Base-by-base conservation (phyloP, 495 filamentous ascomycete species). In the Penicillium pulvis region DNA sequence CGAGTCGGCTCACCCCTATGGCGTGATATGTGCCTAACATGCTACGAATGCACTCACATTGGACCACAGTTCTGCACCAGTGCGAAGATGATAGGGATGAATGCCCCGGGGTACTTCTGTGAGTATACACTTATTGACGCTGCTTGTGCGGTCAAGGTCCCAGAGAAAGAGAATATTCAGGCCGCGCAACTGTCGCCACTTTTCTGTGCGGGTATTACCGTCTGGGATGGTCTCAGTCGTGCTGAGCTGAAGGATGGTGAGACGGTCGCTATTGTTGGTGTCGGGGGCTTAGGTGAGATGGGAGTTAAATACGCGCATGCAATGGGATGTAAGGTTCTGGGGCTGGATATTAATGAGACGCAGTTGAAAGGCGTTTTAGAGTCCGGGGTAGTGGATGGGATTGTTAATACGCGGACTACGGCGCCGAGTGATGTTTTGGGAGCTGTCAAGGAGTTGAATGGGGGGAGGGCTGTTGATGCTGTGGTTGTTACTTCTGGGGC, bases 161-260 rank as follows among this genome's bases (percentile, higher is more conserved):
- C 61, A 0, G 49, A 42, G 42, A 6, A 20, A n/a, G 20, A 26
- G 17, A 23, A 51, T 12, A 12, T 28, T 3, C n/a, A 35, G 1
- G 48, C 31, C 1, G 57, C 47, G n/a, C 50, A 48, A 12, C 41
- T 66, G 19, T 35, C 57, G 35, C 63, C 63, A 0, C 41, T 66
- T 2, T 62, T 66, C 44, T 66, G 63, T 35, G 59, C 63, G 4
- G 63, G 59, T 0, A 55, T 66, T 36, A 66, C 64, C 2, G 64
- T 66, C 2, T 66, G 64, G 64, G 60, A 66, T 55, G 64, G 57
- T 5, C n/a, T 66, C 26, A 23, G 36, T 3, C 45, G 60, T 0
- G 57, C 60, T 1, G 7, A 51, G 33, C 11, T 66, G 4, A 39
- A 17, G n/a, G 45, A 54, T 0, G 57, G 60, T 4, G 54, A 66